phyloP scores from a whole-genome alignment of 148 eudicot genomes.

The Spergularia marina region DNA sequence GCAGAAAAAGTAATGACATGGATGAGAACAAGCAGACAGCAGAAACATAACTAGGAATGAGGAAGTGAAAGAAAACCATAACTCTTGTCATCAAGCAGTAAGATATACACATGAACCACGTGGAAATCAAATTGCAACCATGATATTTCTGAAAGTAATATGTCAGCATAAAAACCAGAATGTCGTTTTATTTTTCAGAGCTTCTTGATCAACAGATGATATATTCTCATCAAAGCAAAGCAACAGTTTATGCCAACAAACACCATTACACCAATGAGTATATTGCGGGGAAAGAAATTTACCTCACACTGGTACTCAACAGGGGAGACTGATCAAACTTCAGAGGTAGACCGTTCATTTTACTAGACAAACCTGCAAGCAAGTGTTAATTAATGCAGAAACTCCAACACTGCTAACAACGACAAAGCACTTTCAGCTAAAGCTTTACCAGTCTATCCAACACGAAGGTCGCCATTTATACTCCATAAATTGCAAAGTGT shows the following conservation, averaged over 20 bases:
- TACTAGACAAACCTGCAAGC: slow-evolving; percentile 45
- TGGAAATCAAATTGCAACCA: not conserved
- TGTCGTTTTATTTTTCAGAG: not conserved
- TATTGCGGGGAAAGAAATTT: slow-evolving; percentile 9
- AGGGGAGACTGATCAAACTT: slow-evolving; percentile 37
- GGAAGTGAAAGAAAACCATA: not conserved
- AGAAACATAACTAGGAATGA: not conserved
- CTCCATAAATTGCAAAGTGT: not conserved
- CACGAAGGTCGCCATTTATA: not conserved
- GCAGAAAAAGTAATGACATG: not conserved
- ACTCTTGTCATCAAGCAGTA: not conserved
- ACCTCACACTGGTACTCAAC: slow-evolving; percentile 37
- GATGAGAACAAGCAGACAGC: not conserved
- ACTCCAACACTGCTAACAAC: not conserved
- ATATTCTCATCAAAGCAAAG: not conserved
- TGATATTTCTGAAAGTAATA: not conserved
- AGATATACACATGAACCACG: not conserved
- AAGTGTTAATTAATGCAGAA: not conserved
- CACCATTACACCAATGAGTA: not conserved
- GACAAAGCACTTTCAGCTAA: not conserved
- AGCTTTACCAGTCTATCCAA: not conserved
- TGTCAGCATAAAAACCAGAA: not conserved
- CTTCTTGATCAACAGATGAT: not conserved
- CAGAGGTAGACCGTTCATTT: slow-evolving; percentile 30
- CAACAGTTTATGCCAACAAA: not conserved